Base-by-base conservation (phyloP, 257 asterid species). In the Anisodus acutangulus region DNA sequence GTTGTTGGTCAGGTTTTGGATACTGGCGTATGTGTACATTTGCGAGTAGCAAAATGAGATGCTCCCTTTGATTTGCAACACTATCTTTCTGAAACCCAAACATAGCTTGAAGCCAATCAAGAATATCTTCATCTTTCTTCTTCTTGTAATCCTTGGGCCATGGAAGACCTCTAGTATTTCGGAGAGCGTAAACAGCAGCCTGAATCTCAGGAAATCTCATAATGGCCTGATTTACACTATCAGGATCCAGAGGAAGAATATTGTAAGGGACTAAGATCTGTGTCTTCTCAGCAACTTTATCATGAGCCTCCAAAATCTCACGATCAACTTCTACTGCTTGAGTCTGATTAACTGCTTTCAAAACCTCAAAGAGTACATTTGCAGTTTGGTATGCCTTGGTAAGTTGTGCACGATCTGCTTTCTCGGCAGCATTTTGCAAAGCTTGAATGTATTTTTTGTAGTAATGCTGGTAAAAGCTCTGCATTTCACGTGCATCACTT, bases 71-170 rank as follows among this genome's bases (percentile, higher is more conserved):
- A 89, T 96, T 96, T 83, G 99, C 97, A 81, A 96, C 94, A 86
- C 49, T 94, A 84, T 94, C 99, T 91, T 95, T 97, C 99, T 97
- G 98, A 90, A 97, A 97, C 74, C 99, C 99, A 88, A 97, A 97
- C 98, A 97, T 95, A 54, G 98, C 90, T 89, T 97, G 99, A 89
- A 97, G 99, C 99, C 99, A 97, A 87, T 97, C 99, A n/a, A 97
- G 98, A 87, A 95, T 88, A 86, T 95, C 98, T 90, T 97, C 99
- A 83, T 95, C 99, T 83, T 93, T 97, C 91, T 95, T 95, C 94
- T 97, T 97, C 91, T 95, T 95, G 91, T 93, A 91, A 86, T 97
- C 99, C 90, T 93, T 92, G 9, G 99, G 98, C 98, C 98, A 97
- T 79, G 99, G 98, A 83, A 97, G 98, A 85, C 98, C 99, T 84